Evolutionary conservation across 2,329 filamentous ascomycete species (phyloP).

Genomic region (Cladosporium sp.): DNA sequence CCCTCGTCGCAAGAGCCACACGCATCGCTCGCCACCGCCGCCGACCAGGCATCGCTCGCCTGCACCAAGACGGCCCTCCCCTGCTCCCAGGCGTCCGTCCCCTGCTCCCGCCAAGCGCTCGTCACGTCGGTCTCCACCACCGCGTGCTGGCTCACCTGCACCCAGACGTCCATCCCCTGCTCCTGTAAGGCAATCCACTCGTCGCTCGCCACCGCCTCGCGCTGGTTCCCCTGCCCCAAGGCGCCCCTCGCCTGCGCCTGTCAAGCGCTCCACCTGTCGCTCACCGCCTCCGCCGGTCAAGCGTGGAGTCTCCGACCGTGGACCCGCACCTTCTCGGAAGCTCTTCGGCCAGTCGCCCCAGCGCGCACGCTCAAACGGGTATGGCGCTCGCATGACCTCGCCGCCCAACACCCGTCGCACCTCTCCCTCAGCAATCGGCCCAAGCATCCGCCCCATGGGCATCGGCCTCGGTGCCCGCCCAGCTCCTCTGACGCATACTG

Average conservation of each 20-base stretch:
- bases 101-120: conserved; percentile 35
- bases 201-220: conserved; percentile 19
- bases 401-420: conserved; percentile 57
- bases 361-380: conserved; percentile 45
- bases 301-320: conserved; percentile 12
- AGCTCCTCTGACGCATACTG: conserved; percentile 62
- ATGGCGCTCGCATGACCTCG: conserved; percentile 47
- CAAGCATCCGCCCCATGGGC: conserved; percentile 43
- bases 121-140: conserved; percentile 24
- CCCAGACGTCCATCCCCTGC: conserved; percentile 17
- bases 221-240: conserved; percentile 31
- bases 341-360: conserved; percentile 67
- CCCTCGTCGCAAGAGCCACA: conserved; percentile 10
- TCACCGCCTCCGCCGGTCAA: conserved; percentile 23
- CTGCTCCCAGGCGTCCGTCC: conserved; percentile 29
- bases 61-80: conserved; percentile 30
- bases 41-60: conserved; percentile 21
- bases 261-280: conserved; percentile 42
- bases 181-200: conserved; percentile 34
- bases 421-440: conserved; percentile 34
- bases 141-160: conserved; percentile 28
- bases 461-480: conserved; percentile 53
- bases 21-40: conserved; percentile 31
- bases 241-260: conserved; percentile 8
- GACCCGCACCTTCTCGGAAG: conserved; percentile 28